Conservation (phyloP, 192 early-diverging fungal species). For the Gryganskiella cystojenkinii region DNA sequence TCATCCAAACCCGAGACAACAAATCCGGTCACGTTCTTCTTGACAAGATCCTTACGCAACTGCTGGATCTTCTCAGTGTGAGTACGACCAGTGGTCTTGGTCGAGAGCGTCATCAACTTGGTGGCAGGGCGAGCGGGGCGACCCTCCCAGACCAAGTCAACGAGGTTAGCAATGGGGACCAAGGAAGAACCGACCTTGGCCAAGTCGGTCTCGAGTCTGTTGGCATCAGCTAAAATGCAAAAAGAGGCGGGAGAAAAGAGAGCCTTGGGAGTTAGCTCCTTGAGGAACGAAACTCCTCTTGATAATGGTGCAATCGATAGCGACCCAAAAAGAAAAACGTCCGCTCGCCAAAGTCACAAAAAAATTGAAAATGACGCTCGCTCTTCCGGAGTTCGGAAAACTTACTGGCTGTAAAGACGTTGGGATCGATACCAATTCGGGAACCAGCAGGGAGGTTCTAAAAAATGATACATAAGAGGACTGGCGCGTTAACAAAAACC, state of each 20-base stretch:
- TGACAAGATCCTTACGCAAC: conserved; percentile 72
- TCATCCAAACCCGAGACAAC: conserved; percentile 93
- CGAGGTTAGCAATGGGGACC: conserved; percentile 79
- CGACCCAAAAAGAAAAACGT: too few species aligned
- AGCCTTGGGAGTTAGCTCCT: not conserved
- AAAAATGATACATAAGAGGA: conserved; percentile 1
- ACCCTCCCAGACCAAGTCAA: conserved; percentile 87
- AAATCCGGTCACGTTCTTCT: conserved; percentile 73
- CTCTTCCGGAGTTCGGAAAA: conserved; percentile 8
- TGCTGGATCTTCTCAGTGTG: conserved; percentile 75
- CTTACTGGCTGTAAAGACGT: conserved; percentile 80
- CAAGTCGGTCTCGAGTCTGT: conserved; percentile 62
- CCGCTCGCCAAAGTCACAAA: too few species aligned
- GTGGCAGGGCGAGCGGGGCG: conserved; percentile 76
- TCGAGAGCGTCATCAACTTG: conserved; percentile 22
- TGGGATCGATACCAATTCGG: conserved; percentile 95
- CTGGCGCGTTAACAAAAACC: not conserved
- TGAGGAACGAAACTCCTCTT: not conserved
- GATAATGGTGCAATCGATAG: too few species aligned
- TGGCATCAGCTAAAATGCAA: conserved; percentile 59
- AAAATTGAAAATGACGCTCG: too few species aligned
- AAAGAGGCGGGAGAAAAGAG: too few species aligned
- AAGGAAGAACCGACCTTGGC: conserved; percentile 69
- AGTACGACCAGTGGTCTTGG: conserved; percentile 19
- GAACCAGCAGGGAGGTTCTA: conserved; percentile 74